Base-by-base conservation (phyloP, 1,284 basidiomycete species). In the Trichosporon sp. region DNA sequence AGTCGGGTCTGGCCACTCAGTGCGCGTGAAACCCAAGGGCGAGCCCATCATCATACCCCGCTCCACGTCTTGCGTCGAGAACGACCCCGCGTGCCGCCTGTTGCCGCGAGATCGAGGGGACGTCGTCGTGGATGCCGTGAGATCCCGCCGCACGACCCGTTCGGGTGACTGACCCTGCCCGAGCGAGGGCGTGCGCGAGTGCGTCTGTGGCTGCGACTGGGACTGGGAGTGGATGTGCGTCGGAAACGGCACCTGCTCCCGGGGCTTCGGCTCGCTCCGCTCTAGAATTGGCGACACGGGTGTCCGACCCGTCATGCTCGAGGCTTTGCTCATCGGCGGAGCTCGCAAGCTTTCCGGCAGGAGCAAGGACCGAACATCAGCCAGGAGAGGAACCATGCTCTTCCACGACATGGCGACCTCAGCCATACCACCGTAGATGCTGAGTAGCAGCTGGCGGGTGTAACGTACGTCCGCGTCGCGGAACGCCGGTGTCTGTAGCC, bases 341-440 rank as follows among this genome's bases (percentile, higher is more conserved):
- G 65, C 40, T 10, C 68, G 26, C 2, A 63, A 11, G 8, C 43
- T 35, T n/a, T 71, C 70, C 7, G 70, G 66, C 31, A 40, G 51
- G 31, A 95, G 85, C 56, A 91, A 85, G 4, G 90, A 88, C 73
- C 88, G 89, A 65, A 96, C 88, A 12, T 89, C 87, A 31, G 90
- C 89, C 1, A 94, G 85, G 43, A 94, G 88, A 2, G 91, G 91
- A 5, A 88, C 85, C 85, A 98, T 91, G 21, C 87, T 85, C 77
- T 88, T 88, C 95, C 96, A 99, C 12, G 94, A 91, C 76, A 88
- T 88, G 1, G 91, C 90, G 63, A 98, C 90, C 84, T 99, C 97
- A 2, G 91, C 92, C 79, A 91, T 90, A 14, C 93, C 92, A 4
- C 94, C 96, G 78, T 95, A 96, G 35, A 99, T 87, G 83, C 93